Base-by-base conservation (phyloP, 352 stramenopile genomes). In the Globisporangium rhizosaccharum region DNA sequence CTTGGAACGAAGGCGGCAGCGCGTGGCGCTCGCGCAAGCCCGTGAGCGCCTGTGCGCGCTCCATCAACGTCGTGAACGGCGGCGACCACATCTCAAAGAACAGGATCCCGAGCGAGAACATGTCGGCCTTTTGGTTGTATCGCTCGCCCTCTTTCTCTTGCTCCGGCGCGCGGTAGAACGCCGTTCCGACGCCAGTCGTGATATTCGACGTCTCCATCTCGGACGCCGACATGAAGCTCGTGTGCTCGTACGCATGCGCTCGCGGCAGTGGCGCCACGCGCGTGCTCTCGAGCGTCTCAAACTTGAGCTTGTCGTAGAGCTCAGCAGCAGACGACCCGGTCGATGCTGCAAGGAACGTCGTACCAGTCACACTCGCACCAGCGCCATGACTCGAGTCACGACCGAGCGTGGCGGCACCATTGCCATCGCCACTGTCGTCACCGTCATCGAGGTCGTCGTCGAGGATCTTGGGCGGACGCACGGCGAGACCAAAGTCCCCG, bases 51-150 rank as follows among this genome's bases (percentile, higher is more conserved):
- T 93, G 75, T 11, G 86, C 82, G 18, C 88, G 82, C 63, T 97
- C 90, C 88, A 97, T 96, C 30, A 89, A 63, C 33, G 91, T 97
- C 45, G 73, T 87, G 66, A 97, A 98, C 45, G 91, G 90, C 33
- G 87, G 87, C 18, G 88, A 88, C 75, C 96, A 97, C 88, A 98
- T 98, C 59, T 98, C 96, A 59, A 98, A 99, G 54, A 98, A 88
- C 28, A 98, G 63, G 46, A 99, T 91, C 9, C 96, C 96, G 9
- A 99, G 73, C 9, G 88, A 97, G 63, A 96, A 99, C 69, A 99
- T 96, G 62, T 99, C 96, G 3, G 85, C 88, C 53, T 94, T 94
- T 50, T 92, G 93, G 69, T 91, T 97, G 79, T 85, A 96, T 5
- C 75, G 75, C 66, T 92, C 79, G 18, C 85, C 80, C 66, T 92